Evolutionary conservation across 1,139 yeast species (phyloP).

Genomic region (Pichia sp.): DNA sequence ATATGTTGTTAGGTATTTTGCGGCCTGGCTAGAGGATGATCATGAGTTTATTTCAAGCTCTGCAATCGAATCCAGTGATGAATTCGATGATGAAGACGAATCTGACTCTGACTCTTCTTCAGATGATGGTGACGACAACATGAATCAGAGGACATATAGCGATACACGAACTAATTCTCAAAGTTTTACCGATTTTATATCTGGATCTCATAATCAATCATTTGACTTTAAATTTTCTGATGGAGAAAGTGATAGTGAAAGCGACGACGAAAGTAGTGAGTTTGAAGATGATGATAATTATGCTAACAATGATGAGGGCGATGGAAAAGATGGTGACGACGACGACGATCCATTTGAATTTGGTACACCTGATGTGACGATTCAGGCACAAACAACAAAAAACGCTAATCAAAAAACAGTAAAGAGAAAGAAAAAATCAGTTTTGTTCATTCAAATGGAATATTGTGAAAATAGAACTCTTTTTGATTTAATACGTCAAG

Average conservation of each 20-base stretch:
- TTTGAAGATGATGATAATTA: conserved; percentile 18
- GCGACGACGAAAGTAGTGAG: conserved; percentile 17
- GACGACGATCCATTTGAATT: conserved; percentile 15
- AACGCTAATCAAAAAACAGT: background rate
- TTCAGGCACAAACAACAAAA: conserved; percentile 1
- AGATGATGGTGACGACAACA: conserved; percentile 9
- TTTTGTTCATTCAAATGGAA: conserved; percentile 88
- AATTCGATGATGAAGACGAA: conserved; percentile 20
- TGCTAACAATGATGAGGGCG: conserved; percentile 20
- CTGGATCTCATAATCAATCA: conserved; percentile 56
- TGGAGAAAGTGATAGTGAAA: conserved; percentile 29
- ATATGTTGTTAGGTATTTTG: conserved; percentile 90
- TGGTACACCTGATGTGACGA: conserved; percentile 11
- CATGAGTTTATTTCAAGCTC: conserved; percentile 21
- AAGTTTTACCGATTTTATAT: conserved; percentile 50
- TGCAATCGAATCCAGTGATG: conserved; percentile 28
- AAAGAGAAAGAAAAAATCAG: conserved; percentile 38
- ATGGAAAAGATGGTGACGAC: conserved; percentile 13
- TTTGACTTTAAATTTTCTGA: conserved; percentile 51
- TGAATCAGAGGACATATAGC: conserved; percentile 15
- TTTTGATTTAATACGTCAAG: conserved; percentile 70
- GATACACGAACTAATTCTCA: conserved; percentile 28
- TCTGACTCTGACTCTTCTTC: conserved; percentile 24
- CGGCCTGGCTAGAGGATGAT: conserved; percentile 92
- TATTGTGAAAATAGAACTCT: conserved; percentile 93